Conservation (phyloP, 106 monocot genomes). For the Allium cepa region DNA sequence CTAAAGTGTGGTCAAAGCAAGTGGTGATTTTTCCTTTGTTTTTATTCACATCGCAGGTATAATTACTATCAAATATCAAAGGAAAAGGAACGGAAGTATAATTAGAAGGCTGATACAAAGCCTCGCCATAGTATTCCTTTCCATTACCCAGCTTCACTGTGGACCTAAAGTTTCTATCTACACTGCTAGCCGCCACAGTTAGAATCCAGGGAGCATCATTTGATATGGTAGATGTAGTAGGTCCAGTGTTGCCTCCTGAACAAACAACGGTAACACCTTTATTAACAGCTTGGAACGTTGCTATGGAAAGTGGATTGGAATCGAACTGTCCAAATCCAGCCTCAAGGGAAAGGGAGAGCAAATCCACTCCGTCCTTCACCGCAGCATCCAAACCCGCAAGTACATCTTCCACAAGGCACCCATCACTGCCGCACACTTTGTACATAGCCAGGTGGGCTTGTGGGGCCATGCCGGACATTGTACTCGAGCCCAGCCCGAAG, state of each 20-base stretch:
- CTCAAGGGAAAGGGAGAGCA: constrained; percentile 21
- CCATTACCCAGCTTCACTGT: constrained; percentile 32
- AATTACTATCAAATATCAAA: neutral
- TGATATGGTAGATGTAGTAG: neutral
- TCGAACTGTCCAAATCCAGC: neutral
- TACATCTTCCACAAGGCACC: constrained; percentile 2
- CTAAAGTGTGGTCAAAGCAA: neutral
- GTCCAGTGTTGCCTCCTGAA: constrained; percentile 17
- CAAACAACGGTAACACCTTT: constrained; percentile 8
- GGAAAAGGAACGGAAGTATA: constrained; percentile 1
- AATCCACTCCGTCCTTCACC: constrained; percentile 29
- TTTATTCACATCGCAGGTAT: too few relatives aligned
- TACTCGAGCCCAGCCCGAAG: constrained; percentile 33
- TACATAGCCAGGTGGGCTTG: constrained; percentile 36
- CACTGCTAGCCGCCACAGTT: constrained; percentile 25
- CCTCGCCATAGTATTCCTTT: constrained; percentile 22
- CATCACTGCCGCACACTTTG: constrained; percentile 12
- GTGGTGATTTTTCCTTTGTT: constrained; percentile 20
- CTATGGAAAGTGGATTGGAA: constrained; percentile 7
- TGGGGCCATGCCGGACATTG: constrained; percentile 30
- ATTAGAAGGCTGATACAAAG: constrained; percentile 15
- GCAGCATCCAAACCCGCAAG: constrained; percentile 22
- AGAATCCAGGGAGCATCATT: constrained; percentile 30
- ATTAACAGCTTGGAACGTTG: constrained; percentile 10
- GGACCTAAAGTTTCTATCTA: constrained; percentile 11